These are phyloP conservation scores for Naumovozyma castellii DNA, from an alignment of 805 yeast species.

Conservation along the genomic window DNA sequence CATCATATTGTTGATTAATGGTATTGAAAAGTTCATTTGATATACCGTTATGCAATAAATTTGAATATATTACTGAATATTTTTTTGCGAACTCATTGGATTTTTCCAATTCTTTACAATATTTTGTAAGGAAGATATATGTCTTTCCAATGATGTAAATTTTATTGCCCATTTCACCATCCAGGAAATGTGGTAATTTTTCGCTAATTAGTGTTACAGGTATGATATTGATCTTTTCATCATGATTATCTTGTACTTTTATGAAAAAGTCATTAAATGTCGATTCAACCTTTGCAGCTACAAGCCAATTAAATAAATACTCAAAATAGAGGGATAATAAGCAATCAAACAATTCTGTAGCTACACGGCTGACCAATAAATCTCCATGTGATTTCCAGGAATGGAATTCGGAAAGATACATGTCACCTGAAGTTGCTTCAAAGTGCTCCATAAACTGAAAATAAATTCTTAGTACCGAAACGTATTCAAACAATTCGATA, in stretches of 20 bases:
- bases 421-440: conserved; percentile 34
- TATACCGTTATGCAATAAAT: conserved; percentile 4
- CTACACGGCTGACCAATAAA: conserved; percentile 34
- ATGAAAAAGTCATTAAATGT: conserved; percentile 57
- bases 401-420: conserved; percentile 45
- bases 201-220: conserved; percentile 10
- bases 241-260: conserved; percentile 5
- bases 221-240: conserved; percentile 6
- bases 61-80: conserved; percentile 12
- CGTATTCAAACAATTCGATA: conserved; percentile 39
- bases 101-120: conserved; percentile 66
- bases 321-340: conserved; percentile 52
- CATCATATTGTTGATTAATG: conserved; percentile 39
- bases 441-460: conserved; percentile 35
- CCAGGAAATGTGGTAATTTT: conserved; percentile 34
- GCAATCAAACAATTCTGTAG: conserved; percentile 36
- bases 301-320: conserved; percentile 56
- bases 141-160: conserved; percentile 67
- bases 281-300: conserved; percentile 52
- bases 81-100: conserved; percentile 35
- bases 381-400: conserved; percentile 58
- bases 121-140: conserved; percentile 48
- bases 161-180: conserved; percentile 33
- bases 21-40: conserved; percentile 25
- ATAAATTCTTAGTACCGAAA: conserved; percentile 49